Conservation (phyloP, 2,329 filamentous ascomycete genomes). For the Trichoderma semiorbis region DNA sequence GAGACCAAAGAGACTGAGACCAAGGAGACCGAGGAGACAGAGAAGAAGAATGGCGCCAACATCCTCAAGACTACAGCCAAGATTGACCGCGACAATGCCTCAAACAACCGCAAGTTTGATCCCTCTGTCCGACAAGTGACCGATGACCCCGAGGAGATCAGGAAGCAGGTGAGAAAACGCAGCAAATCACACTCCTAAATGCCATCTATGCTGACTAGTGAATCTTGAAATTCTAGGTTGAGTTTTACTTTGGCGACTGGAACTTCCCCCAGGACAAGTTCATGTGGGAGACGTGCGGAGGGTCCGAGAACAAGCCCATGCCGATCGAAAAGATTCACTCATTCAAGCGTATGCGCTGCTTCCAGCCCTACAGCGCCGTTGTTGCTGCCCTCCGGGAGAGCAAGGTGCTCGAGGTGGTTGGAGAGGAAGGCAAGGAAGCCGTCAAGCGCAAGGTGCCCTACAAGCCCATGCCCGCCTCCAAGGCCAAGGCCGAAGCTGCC, state of each 20-base stretch:
- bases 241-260: slow-evolving; percentile 93
- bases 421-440: slow-evolving; percentile 67
- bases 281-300: slow-evolving; percentile 74
- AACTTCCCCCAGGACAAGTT: slow-evolving; percentile 89
- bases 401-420: slow-evolving; percentile 66
- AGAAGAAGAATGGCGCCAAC: slow-evolving; percentile 24
- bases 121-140: slow-evolving; percentile 64
- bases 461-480: slow-evolving; percentile 54
- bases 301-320: slow-evolving; percentile 77
- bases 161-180: slow-evolving; percentile 63
- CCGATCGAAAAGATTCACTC: slow-evolving; percentile 71
- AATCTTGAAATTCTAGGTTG: slow-evolving; percentile 55
- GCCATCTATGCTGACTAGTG: not conserved
- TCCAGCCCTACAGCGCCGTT: slow-evolving; percentile 81
- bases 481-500: slow-evolving; percentile 64
- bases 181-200: not conserved
- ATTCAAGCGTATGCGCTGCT: slow-evolving; percentile 95
- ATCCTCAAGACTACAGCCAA: slow-evolving; percentile 46
- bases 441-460: slow-evolving; percentile 74
- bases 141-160: slow-evolving; percentile 75
- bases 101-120: slow-evolving; percentile 68
- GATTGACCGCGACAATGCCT: slow-evolving; percentile 37
- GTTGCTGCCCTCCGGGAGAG: slow-evolving; percentile 80
- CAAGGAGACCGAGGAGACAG: slow-evolving; percentile 21
- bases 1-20: slow-evolving; percentile 5